Evolutionary conservation across 768 basidiomycete species (phyloP), one percentile per base, ranked within the genome.

Genomic region (Neoboletus magnificus): DNA sequence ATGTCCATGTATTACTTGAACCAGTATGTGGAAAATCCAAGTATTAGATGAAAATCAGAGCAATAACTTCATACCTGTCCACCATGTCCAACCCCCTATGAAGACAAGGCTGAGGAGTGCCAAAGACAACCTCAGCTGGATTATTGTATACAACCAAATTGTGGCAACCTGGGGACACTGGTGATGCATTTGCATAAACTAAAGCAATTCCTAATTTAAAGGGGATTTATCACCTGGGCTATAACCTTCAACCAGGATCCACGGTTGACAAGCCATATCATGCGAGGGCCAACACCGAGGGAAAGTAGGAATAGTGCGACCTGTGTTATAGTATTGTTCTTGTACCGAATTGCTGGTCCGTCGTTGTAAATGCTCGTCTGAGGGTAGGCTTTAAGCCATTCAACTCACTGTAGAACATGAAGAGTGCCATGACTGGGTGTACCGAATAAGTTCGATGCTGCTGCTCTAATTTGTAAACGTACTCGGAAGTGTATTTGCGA

Each of bases 151-250:
- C 10, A 91, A 75, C 91, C 91, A 93, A 7, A 87, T 65, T 0
- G 90, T 91, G 3, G 84, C 84, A 52, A 92, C 72, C 12, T 91
- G 88, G 13, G 91, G 91, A 54, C 81, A 80, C 91, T 93, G 35
- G 35, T 50, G 16, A 57, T 23, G 33, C 54, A 35, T 40, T 32
- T 20, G 45, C 42, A 46, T 58, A 27, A 59, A 25, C 41, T 36
- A 33, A 36, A 45, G 50, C 16, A 4, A 9, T 15, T 40, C n/a
- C 15, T 10, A n/a, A 32, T 39, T 35, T 16, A 16, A 27, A 42
- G 32, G 10, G n/a, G 30, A 16, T 33, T 9, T 46, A 44, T 44
- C 51, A 90, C 91, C 81, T 92, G 89, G 44, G 78, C 79, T 77
- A 93, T 90, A 62, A 86, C 87, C 33, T 79, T 77, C 36, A 80